phyloP scores from a whole-genome alignment of 176 grass and related monocot species.

The Pontederia crassipes region DNA sequence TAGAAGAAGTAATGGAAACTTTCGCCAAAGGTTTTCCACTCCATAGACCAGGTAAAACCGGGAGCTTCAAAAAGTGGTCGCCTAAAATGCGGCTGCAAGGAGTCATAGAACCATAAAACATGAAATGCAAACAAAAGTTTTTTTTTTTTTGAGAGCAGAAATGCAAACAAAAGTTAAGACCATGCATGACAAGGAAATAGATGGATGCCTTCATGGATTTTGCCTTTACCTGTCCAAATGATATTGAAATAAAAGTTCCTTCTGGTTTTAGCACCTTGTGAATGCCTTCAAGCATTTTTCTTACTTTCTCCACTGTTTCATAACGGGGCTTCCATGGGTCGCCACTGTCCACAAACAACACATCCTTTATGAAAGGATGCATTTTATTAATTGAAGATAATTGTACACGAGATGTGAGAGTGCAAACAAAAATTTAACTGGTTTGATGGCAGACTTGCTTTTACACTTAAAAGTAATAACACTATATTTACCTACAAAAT shows the following conservation, averaged over 20 bases:
- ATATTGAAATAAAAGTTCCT: slow-evolving; percentile 64
- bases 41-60: slow-evolving; percentile 68
- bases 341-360: slow-evolving; percentile 82
- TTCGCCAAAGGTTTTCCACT: slow-evolving; percentile 74
- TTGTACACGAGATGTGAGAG: not conserved
- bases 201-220: too few relatives aligned
- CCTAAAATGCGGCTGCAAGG: slow-evolving; percentile 71
- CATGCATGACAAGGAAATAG: not conserved
- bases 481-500: too few relatives aligned
- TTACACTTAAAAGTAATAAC: too few relatives aligned
- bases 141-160: not conserved
- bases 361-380: slow-evolving; percentile 52
- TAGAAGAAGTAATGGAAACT: slow-evolving; percentile 93
- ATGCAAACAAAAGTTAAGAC: not conserved
- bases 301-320: slow-evolving; percentile 56
- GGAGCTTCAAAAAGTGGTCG: slow-evolving; percentile 56
- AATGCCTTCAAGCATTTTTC: slow-evolving; percentile 79
- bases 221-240: slow-evolving; percentile 70
- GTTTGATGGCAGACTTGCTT: not conserved
- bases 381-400: not conserved
- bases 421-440: not conserved
- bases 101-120: too few relatives aligned
- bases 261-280: slow-evolving; percentile 76
- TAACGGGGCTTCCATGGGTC: slow-evolving; percentile 86
- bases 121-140: not conserved